Evolutionary conservation across 1,139 yeast species (phyloP).

Genomic region (Magnusiomyces fungicola): DNA sequence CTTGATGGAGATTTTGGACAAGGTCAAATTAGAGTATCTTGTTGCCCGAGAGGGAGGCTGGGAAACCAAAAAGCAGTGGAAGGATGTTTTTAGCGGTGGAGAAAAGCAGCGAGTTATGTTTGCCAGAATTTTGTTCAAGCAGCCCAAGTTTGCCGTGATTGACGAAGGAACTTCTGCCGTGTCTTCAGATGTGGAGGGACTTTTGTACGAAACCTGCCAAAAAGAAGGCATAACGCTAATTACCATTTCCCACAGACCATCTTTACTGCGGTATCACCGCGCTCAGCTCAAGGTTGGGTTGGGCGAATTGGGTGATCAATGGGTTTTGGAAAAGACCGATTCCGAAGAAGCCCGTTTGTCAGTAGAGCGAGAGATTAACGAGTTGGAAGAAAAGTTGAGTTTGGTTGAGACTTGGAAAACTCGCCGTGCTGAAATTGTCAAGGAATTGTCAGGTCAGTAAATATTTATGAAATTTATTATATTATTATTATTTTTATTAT

Average conservation of each 20-base stretch:
- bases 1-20: slow-evolving; percentile 57
- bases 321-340: slow-evolving; percentile 36
- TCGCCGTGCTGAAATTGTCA: slow-evolving; percentile 30
- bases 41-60: slow-evolving; percentile 56
- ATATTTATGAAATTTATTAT: not conserved
- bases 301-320: slow-evolving; percentile 43
- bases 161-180: slow-evolving; percentile 96
- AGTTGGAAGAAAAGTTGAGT: slow-evolving; percentile 26
- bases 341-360: slow-evolving; percentile 27
- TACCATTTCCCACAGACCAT: slow-evolving; percentile 81
- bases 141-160: slow-evolving; percentile 73
- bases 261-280: slow-evolving; percentile 80
- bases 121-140: slow-evolving; percentile 77
- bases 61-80: slow-evolving; percentile 71
- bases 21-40: slow-evolving; percentile 75
- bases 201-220: slow-evolving; percentile 70
- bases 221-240: slow-evolving; percentile 66
- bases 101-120: slow-evolving; percentile 89
- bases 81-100: slow-evolving; percentile 88
- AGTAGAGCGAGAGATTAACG: slow-evolving; percentile 32
- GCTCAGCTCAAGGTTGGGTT: slow-evolving; percentile 55
- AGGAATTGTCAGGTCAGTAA: slow-evolving; percentile 14
- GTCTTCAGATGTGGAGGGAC: slow-evolving; percentile 85
- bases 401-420: slow-evolving; percentile 29
- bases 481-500: not conserved